These are phyloP conservation scores for Trichoderma pleuroti DNA, from an alignment of 2,329 filamentous ascomycete genomes.

Conservation along the genomic window DNA sequence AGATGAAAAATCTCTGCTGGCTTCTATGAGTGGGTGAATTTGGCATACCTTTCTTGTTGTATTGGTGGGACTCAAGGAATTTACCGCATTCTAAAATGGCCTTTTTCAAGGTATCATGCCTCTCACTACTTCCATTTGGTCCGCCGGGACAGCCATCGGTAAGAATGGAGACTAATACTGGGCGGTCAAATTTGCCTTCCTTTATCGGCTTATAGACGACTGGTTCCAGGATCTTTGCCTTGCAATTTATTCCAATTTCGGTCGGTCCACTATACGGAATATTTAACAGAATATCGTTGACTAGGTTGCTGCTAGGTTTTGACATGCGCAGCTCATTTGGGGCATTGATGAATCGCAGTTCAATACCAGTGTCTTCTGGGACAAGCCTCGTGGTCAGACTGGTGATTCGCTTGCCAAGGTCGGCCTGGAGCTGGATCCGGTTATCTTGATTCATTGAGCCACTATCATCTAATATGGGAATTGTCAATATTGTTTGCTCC, in stretches of 20 bases:
- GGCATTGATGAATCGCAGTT: neutral
- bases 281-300: neutral
- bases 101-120: neutral
- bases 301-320: neutral
- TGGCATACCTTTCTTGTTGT: neutral
- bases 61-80: neutral
- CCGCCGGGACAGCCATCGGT: neutral
- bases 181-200: neutral
- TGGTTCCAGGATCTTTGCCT: neutral
- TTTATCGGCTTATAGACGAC: neutral
- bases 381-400: neutral
- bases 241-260: neutral
- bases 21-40: neutral
- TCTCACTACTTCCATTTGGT: neutral
- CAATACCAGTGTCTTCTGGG: neutral
- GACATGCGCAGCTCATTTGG: neutral
- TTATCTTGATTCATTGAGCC: neutral
- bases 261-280: neutral
- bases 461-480: neutral
- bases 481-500: neutral
- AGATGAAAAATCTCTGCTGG: neutral
- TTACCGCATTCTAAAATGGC: neutral
- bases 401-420: neutral
- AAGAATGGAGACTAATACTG: neutral
- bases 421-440: neutral